These are phyloP conservation scores for Casuarina glauca DNA, from an alignment of 306 rosid species.

Conservation along the genomic window DNA sequence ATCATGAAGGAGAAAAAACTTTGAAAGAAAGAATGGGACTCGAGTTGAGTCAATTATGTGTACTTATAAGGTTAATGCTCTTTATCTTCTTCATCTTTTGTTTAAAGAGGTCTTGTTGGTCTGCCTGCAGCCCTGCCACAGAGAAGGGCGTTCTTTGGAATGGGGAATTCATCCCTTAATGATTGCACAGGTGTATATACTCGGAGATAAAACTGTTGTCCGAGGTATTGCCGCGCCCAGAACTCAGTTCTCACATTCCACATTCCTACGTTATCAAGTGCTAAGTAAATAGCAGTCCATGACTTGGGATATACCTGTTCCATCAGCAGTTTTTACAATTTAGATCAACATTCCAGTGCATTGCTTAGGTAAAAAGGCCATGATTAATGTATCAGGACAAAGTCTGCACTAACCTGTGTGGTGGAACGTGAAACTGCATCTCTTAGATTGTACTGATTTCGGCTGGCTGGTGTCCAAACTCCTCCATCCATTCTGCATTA, in stretches of 20 bases:
- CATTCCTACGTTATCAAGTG: slow-evolving; percentile 89
- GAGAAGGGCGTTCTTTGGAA: slow-evolving; percentile 89
- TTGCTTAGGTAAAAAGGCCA: neutral
- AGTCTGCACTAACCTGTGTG: slow-evolving; percentile 61
- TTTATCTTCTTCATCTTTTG: slow-evolving; percentile 2
- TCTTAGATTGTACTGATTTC: slow-evolving; percentile 67
- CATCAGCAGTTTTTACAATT: neutral
- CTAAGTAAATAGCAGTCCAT: slow-evolving; percentile 89
- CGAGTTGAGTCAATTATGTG: slow-evolving; percentile 5
- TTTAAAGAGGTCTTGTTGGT: slow-evolving; percentile 33
- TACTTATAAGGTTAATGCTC: slow-evolving; percentile 8
- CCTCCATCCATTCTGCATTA: slow-evolving; percentile 87
- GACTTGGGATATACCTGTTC: slow-evolving; percentile 84
- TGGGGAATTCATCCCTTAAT: slow-evolving; percentile 67
- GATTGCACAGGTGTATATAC: slow-evolving; percentile 77
- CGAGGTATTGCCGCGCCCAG: slow-evolving; percentile 90
- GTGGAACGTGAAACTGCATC: slow-evolving; percentile 86
- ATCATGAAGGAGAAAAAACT: neutral
- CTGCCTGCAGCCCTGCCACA: slow-evolving; percentile 78
- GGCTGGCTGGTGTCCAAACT: slow-evolving; percentile 65
- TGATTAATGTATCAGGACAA: neutral
- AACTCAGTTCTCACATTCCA: slow-evolving; percentile 88
- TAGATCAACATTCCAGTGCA: neutral
- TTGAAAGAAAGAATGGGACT: slow-evolving; percentile 39
- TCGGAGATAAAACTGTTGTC: slow-evolving; percentile 85